Conservation (phyloP, 2,329 filamentous ascomycete genomes). For the Xylaria sp. region DNA sequence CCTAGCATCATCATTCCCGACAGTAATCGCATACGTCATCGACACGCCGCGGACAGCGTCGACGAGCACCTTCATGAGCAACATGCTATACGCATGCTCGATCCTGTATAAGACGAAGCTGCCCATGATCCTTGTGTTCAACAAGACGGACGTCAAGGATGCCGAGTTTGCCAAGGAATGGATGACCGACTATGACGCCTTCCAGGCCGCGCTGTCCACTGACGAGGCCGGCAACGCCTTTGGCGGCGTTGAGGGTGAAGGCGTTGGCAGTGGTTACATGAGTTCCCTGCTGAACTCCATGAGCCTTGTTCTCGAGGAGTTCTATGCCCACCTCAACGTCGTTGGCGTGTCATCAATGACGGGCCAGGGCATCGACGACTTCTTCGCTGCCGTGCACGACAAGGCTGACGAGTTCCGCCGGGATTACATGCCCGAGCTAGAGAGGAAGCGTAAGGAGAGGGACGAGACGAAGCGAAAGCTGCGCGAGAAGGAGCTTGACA, state of each 20-base stretch:
- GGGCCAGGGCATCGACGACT: slow-evolving; percentile 87
- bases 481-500: slow-evolving; percentile 81
- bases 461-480: slow-evolving; percentile 73
- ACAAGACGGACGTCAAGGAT: slow-evolving; percentile 96
- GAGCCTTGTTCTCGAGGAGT: slow-evolving; percentile 96
- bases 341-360: slow-evolving; percentile 94
- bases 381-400: slow-evolving; percentile 84
- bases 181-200: slow-evolving; percentile 99
- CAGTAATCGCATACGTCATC: slow-evolving; percentile 95
- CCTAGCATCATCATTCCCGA: slow-evolving; percentile 91
- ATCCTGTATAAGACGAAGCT: slow-evolving; percentile 99
- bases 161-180: slow-evolving; percentile 92
- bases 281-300: slow-evolving; percentile 93
- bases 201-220: slow-evolving; percentile 79
- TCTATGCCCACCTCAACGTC: slow-evolving; percentile 91
- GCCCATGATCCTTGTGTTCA: slow-evolving; percentile 98
- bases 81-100: slow-evolving; percentile 98
- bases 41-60: slow-evolving; percentile 92
- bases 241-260: slow-evolving; percentile 70
- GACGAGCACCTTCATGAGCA: slow-evolving; percentile 98
- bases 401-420: slow-evolving; percentile 87
- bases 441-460: slow-evolving; percentile 73
- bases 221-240: slow-evolving; percentile 81
- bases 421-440: slow-evolving; percentile 91
- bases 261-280: slow-evolving; percentile 91